Base-by-base conservation (phyloP, 371 early-diverging fungal genomes). In the Aphelidium insulamus region DNA sequence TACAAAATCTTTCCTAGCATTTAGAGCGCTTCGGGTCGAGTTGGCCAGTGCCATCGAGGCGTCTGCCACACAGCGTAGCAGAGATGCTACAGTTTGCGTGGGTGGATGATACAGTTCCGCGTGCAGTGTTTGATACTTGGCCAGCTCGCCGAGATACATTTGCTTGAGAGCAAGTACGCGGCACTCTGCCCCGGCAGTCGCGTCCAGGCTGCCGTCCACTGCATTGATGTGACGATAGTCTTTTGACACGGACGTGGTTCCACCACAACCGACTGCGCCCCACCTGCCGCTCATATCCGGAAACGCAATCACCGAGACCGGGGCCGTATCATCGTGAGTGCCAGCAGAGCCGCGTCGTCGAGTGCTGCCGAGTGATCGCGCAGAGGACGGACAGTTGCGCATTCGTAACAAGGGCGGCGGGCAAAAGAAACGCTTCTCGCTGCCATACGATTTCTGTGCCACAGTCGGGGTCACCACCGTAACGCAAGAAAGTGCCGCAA, bases 391-490 rank as follows among this genome's bases (percentile, higher is more conserved):
- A 5, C 6, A 4, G 23, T 66, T 60, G 30, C 59, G 49, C 37
- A 75, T 46, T 19, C 62, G 52, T 11, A 77, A 65, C 9, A 73
- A 58, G 4, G 82, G 82, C 16, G 82, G 79, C 24, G 82, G 82
- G 46, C 78, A 79, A 20, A 81, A 47, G 43, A 77, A 81, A 0
- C 82, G 62, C 46, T 79, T 79, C 41, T 82, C 82, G 32, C 69
- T 64, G n/a, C 82, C 82, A 43, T 82, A 82, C 2, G 79, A 78
- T 52, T 82, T 82, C 46, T 82, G 82, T 4, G 77, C 82, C 14
- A 72, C 71, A 0, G 66, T n/a, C n/a, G n/a, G n/a, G n/a, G n/a
- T n/a, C n/a, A n/a, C n/a, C n/a, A n/a, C n/a, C n/a, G n/a, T n/a
- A n/a, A n/a, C n/a, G n/a, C n/a, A n/a, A n/a, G n/a, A n/a, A n/a